Evolutionary conservation across 768 basidiomycete species (phyloP).

Genomic region (Tremella yokohamensis): DNA sequence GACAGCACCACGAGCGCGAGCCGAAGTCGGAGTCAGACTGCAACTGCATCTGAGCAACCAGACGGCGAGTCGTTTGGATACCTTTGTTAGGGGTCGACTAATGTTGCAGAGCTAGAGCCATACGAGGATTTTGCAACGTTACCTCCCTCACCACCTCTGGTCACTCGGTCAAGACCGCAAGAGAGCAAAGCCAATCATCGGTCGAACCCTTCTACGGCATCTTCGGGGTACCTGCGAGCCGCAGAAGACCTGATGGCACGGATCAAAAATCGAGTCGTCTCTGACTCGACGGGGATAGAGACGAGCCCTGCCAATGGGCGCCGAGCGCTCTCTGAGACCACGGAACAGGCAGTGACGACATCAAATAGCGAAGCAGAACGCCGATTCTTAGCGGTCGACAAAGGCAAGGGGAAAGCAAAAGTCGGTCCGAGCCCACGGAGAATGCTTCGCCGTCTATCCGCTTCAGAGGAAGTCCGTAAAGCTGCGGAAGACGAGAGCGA

Average conservation of each 20-base stretch:
- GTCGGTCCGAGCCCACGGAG: constrained; percentile 55
- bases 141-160: constrained; percentile 34
- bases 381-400: background rate
- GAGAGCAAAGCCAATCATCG: constrained; percentile 23
- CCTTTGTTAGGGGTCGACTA: background rate
- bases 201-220: constrained; percentile 44
- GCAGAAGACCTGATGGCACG: constrained; percentile 80
- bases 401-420: constrained; percentile 17
- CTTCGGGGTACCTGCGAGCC: constrained; percentile 63
- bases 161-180: constrained; percentile 10
- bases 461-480: constrained; percentile 54
- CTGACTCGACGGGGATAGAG: constrained; percentile 18
- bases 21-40: constrained; percentile 15
- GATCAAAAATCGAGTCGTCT: constrained; percentile 58
- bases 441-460: constrained; percentile 51
- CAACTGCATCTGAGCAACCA: background rate
- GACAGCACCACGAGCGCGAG: constrained; percentile 39
- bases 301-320: background rate
- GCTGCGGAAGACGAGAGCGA: constrained; percentile 52
- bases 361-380: constrained; percentile 1
- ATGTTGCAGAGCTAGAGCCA: constrained; percentile 11
- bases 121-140: constrained; percentile 26
- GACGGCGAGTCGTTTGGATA: constrained; percentile 14
- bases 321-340: constrained; percentile 1
- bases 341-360: background rate